Conservation (phyloP, 345 rosid species). For the Hypericum perforatum region DNA sequence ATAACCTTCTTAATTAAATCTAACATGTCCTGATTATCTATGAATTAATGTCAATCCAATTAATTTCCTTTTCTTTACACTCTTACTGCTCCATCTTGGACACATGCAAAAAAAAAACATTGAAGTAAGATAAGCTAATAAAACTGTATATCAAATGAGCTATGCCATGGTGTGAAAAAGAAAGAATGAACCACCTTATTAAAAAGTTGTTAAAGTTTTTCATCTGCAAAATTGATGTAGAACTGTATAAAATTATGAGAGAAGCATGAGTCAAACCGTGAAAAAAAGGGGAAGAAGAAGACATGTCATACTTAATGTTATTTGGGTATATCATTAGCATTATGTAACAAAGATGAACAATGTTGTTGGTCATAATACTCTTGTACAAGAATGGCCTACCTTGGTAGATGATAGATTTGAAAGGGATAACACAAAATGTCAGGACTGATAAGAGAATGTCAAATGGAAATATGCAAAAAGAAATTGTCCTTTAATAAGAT, state of each 20-base stretch:
- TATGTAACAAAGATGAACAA: too few relatives aligned
- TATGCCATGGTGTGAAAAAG: constrained; percentile 4
- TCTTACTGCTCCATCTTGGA: constrained; percentile 99
- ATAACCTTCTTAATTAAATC: constrained; percentile 95
- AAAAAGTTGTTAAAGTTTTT: constrained; percentile 97
- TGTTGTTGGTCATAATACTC: too few relatives aligned
- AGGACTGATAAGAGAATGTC: too few relatives aligned
- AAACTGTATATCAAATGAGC: neutral
- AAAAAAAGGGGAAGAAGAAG: too few relatives aligned
- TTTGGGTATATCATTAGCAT: too few relatives aligned
- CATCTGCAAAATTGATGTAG: constrained; percentile 97
- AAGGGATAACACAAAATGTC: too few relatives aligned
- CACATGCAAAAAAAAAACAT: constrained; percentile 73
- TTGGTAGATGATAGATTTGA: too few relatives aligned
- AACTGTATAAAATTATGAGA: constrained; percentile 88
- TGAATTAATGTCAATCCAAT: constrained; percentile 95
- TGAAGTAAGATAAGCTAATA: constrained; percentile 8
- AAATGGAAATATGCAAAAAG: too few relatives aligned
- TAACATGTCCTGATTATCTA: constrained; percentile 96
- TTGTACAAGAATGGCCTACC: too few relatives aligned
- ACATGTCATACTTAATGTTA: too few relatives aligned
- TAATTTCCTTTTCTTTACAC: too few relatives aligned
- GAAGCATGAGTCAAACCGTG: neutral
- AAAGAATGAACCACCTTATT: constrained; percentile 58
- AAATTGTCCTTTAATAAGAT: too few relatives aligned